Conservation (phyloP, 306 rosid species). For the Phaseolus lunatus region DNA sequence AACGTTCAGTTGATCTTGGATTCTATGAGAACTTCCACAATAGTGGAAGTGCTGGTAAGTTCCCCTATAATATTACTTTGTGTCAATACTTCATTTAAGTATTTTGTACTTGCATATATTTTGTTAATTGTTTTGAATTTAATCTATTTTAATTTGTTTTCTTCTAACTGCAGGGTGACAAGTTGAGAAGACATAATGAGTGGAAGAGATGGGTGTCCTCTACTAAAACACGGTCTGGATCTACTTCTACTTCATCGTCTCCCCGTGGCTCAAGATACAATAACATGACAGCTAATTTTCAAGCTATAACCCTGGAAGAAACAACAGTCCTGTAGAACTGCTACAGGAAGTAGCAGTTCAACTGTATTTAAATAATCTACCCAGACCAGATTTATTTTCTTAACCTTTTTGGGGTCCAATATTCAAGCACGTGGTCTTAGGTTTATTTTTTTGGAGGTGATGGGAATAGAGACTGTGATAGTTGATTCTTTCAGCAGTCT, state of each 20-base stretch:
- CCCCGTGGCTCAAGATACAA: conserved; percentile 41
- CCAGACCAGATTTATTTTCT: conserved; percentile 22
- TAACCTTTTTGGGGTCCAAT: not conserved
- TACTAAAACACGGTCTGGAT: conserved; percentile 32
- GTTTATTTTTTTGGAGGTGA: not conserved
- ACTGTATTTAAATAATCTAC: conserved; percentile 37
- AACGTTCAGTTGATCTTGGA: conserved; percentile 58
- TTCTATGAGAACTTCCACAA: conserved; percentile 56
- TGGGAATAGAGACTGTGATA: conserved; percentile 34
- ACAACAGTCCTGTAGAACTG: conserved; percentile 11
- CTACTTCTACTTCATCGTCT: conserved; percentile 44
- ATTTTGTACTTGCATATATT: not conserved
- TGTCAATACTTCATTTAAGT: not conserved
- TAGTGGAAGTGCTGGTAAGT: conserved; percentile 72
- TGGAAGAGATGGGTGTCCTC: conserved; percentile 67
- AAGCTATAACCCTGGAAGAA: conserved; percentile 54
- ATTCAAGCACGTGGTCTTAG: no score
- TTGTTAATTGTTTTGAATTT: not conserved
- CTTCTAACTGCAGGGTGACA: conserved; percentile 58
- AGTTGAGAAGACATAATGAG: conserved; percentile 61
- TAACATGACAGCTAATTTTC: conserved; percentile 50
- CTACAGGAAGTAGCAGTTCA: conserved; percentile 42
- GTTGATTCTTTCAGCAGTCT: conserved; percentile 46
- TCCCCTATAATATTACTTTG: not conserved
- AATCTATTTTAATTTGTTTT: not conserved